phyloP scores from a whole-genome alignment of 2,329 filamentous ascomycete genomes.

The Aspergillus tubingensis region DNA sequence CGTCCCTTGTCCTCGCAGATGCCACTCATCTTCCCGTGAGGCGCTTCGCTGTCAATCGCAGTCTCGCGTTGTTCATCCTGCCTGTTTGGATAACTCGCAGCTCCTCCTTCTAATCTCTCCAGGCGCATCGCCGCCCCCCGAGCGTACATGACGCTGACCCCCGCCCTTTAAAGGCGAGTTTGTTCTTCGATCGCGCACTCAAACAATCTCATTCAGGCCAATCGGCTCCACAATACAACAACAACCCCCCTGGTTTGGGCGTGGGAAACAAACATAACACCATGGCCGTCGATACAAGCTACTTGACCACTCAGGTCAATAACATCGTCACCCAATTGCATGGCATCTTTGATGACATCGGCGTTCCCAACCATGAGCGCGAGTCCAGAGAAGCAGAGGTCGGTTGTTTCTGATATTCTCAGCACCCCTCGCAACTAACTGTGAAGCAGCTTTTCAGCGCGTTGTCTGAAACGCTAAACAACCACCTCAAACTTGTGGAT shows the following conservation, averaged over 20 bases:
- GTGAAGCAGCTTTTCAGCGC: conserved; percentile 76
- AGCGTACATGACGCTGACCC: conserved; percentile 7
- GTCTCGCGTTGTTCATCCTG: conserved; percentile 17
- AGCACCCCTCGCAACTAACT: background rate
- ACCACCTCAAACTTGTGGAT: conserved; percentile 81
- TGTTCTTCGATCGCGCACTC: background rate
- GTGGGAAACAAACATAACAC: conserved; percentile 3
- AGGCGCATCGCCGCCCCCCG: conserved; percentile 12
- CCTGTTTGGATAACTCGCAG: conserved; percentile 16
- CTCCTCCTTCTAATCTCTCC: background rate
- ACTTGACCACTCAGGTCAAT: conserved; percentile 92
- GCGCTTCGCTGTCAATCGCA: conserved; percentile 19
- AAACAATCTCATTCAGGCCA: background rate
- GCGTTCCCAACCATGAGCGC: conserved; percentile 89
- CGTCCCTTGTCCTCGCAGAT: conserved; percentile 21
- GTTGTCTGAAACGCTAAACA: conserved; percentile 86
- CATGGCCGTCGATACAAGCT: conserved; percentile 79
- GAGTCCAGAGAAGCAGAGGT: conserved; percentile 89
- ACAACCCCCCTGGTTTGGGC: conserved; percentile 15
- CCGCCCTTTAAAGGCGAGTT: conserved; percentile 7
- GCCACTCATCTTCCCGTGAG: conserved; percentile 17
- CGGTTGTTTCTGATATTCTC: conserved; percentile 33
- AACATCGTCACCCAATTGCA: conserved; percentile 91
- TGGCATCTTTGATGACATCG: conserved; percentile 95
- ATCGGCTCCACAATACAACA: background rate